Evolutionary conservation across 305 asterid genomes (phyloP), one percentile per base, ranked within the genome.

Genomic region (Ilex paraguariensis): DNA sequence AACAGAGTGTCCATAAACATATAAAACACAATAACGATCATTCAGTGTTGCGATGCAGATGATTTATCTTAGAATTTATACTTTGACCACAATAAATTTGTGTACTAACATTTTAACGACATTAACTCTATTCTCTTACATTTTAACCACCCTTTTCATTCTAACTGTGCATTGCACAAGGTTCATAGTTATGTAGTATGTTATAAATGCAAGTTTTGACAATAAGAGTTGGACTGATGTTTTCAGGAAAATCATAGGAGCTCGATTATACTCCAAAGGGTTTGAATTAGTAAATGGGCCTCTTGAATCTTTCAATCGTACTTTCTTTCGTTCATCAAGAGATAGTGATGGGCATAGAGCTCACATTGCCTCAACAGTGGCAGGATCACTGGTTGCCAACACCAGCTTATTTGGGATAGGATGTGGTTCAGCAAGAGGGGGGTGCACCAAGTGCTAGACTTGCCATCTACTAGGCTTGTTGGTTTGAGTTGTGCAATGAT

Each of bases 231-330:
- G 54, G 56, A 59, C 45, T 61, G 56, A 44, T 31, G 6, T 62
- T 62, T 56, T 64, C 81, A 80, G 86, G 59, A 83, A 83, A 64
- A 80, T 83, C n/a, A 52, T 83, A 39, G 89, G 89, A 78, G 86
- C 89, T 5, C 74, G 89, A 72, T 78, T 66, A 70, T 80, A 83
- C 56, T 69, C 71, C 21, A 58, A 75, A 60, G 86, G 81, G 53
- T 73, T 64, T 16, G 11, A 68, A 71, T 77, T 70, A 59, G 73
- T 63, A 8, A 0, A 17, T 0, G 81, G 80, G 10, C 75, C 82
- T 32, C 80, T 82, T 11, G 84, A 80, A 45, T 64, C 82, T 46
- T 63, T 69, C 69, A 66, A 70, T 60, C 30, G 3, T 13, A 69
- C 81, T 11, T 71, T 73, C 54, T 80, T 68, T 61, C 67, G 72